Base-by-base conservation (phyloP, 2,329 filamentous ascomycete species). In the Diaporthe sp. region DNA sequence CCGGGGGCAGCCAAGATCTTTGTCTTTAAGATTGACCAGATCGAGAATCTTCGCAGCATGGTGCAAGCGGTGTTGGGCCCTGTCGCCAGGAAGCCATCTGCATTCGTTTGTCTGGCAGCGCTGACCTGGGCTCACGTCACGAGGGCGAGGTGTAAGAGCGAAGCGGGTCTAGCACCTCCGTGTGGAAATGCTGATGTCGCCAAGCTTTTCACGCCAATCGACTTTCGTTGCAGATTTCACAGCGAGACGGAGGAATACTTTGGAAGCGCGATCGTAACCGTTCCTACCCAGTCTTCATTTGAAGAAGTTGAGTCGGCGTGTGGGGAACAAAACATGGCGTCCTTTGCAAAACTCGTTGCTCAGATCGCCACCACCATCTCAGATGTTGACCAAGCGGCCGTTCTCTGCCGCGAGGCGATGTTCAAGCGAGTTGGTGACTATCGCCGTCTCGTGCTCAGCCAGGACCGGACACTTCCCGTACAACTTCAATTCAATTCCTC, bases 1-100 rank as follows among this genome's bases (percentile, higher is more conserved):
- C 69, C 69, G 1, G 60, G 45, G n/a, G 57, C n/a, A 15, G 30
- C 30, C n/a, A 71, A 54, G 15, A 58, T 61, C n/a, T 71, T 61
- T 15, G 55, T 42, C 3, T 40, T 71, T 2, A 50, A 22, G 6
- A n/a, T 40, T 12, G 30, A 38, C 33, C 15, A 25, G 2, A 33
- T 71, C 9, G 30, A 71, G 42, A 5, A 71, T 13, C 69, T 71
- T 30, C 42, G 69, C n/a, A 17, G 40, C 15, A 19, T 22, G 25
- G 22, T 61, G 15, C 33, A 35, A 13, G 33, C 30, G 0, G 42
- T 45, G 2, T 22, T 9, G 17, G 55, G 42, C 1, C 30, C n/a
- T 3, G 13, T 4, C 2, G n/a, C 55, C 2, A 22, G 12, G 8
- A 45, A 13, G 30, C 69, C 69, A 2, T 22, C 42, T 10, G 15